Evolutionary conservation across 2,329 filamentous ascomycete species (phyloP).

Genomic region (Chrysosporium keratinophilum): DNA sequence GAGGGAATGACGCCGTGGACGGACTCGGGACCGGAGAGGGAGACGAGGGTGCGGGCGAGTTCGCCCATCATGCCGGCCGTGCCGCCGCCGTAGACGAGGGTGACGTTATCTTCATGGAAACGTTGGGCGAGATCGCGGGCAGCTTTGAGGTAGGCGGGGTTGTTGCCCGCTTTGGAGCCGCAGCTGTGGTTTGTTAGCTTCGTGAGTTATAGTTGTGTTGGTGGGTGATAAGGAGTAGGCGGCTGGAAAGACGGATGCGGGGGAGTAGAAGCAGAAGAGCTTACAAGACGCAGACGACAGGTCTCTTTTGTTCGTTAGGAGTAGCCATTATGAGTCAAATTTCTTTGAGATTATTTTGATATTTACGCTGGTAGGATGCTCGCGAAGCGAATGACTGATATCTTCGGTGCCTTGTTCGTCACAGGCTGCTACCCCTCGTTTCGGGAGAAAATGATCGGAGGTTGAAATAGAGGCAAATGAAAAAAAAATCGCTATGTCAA

Average conservation of each 20-base stretch:
- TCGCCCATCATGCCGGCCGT: conserved; percentile 95
- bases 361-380: too few species aligned
- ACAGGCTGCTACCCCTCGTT: too few species aligned
- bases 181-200: conserved; percentile 46
- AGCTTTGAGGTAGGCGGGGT: conserved; percentile 63
- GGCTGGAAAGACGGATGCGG: not conserved
- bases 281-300: conserved; percentile 82
- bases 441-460: too few species aligned
- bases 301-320: conserved; percentile 27
- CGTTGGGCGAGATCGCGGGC: conserved; percentile 63
- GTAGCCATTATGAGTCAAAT: not conserved
- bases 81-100: conserved; percentile 87
- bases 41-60: conserved; percentile 72
- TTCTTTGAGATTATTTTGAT: too few species aligned
- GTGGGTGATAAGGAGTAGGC: not conserved
- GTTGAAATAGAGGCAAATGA: too few species aligned
- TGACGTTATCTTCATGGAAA: conserved; percentile 67
- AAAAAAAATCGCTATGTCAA: too few species aligned
- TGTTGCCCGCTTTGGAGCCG: conserved; percentile 65
- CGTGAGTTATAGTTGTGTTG: conserved; percentile 8
- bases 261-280: conserved; percentile 18
- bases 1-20: conserved; percentile 93
- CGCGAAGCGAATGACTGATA: too few species aligned
- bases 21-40: conserved; percentile 64
- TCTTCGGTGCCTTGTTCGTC: too few species aligned